Conservation (phyloP, 257 asterid species). For the Solanum medicagineum region DNA sequence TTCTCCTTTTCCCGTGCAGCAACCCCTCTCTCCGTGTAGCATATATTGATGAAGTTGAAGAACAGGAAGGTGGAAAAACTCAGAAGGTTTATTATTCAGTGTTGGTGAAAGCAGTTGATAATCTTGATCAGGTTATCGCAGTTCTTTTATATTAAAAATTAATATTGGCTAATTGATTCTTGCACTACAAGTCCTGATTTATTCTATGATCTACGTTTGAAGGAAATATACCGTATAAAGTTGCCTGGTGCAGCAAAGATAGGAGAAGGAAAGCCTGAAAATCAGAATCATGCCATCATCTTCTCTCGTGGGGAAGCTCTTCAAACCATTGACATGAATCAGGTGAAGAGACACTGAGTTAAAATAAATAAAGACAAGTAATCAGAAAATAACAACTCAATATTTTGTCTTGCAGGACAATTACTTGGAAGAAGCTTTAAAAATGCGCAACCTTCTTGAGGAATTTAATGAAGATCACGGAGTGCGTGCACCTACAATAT, state of each 20-base stretch:
- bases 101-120: slow-evolving; percentile 87
- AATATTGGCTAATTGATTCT: neutral
- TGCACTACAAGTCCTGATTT: slow-evolving; percentile 4
- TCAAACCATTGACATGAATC: slow-evolving; percentile 99
- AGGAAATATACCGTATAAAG: slow-evolving; percentile 98
- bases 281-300: slow-evolving; percentile 93
- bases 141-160: neutral
- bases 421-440: slow-evolving; percentile 94
- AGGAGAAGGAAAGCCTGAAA: slow-evolving; percentile 99
- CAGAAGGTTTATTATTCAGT: slow-evolving; percentile 88
- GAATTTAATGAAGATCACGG: slow-evolving; percentile 97
- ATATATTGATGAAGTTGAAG: slow-evolving; percentile 93
- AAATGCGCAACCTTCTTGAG: slow-evolving; percentile 95
- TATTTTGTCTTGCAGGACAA: slow-evolving; percentile 51
- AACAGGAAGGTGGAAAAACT: slow-evolving; percentile 67
- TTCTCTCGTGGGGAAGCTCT: slow-evolving; percentile 97
- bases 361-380: neutral
- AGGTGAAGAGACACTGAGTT: slow-evolving; percentile 36
- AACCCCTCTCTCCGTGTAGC: slow-evolving; percentile 98
- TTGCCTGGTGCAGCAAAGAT: slow-evolving; percentile 90
- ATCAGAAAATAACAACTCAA: slow-evolving; percentile 1
- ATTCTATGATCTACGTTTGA: slow-evolving; percentile 9
- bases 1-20: slow-evolving; percentile 29
- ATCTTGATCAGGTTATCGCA: slow-evolving; percentile 86
- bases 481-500: slow-evolving; percentile 85